Evolutionary conservation across 2,329 filamentous ascomycete species (phyloP), one percentile per base, ranked within the genome.

Genomic region (Ophiostoma australiae): DNA sequence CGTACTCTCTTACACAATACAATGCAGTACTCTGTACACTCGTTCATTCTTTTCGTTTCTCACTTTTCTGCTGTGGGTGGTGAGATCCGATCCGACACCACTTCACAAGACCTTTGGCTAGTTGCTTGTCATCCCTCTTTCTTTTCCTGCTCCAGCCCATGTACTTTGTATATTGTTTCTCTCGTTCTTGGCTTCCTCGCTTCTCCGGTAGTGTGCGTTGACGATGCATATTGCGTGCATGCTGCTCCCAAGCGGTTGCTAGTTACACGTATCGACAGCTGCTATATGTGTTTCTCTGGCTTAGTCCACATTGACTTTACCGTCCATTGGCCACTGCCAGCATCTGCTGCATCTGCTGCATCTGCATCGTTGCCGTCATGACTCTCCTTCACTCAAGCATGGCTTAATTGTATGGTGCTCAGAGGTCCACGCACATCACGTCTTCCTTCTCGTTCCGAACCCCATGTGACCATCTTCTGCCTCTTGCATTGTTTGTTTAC

Each of bases 31-130:
- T 17, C 15, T 11, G 5, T 48, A 7, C 58, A 63, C 3, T 20
- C 3, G 8, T 58, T 27, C 52, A 35, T 65, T 35, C 2, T 10
- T 15, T 63, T 33, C 6, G 11, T 63, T 17, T 20, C 58, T 35
- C 58, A 63, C 10, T 20, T 63, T 20, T 17, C 6, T 23, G 3
- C 35, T 37, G 33, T 33, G 55, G 23, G 35, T 63, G 13, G 11
- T 58, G 52, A 58, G 52, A 58, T 58, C n/a, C 52, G 52, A 58
- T 63, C 58, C 58, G 58, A 35, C 23, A 63, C 58, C 23, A 35
- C 58, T 27, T 15, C 58, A 63, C n/a, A 27, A 55, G 52, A 33
- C 13, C 58, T 63, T 20, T 17, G 27, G 58, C 13, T 63, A 33
- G 58, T 63, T 33, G 27, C 27, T 13, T 63, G 1, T 33, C 17